Base-by-base conservation (phyloP, 1,284 basidiomycete species). In the Ceratobasidium sp. region DNA sequence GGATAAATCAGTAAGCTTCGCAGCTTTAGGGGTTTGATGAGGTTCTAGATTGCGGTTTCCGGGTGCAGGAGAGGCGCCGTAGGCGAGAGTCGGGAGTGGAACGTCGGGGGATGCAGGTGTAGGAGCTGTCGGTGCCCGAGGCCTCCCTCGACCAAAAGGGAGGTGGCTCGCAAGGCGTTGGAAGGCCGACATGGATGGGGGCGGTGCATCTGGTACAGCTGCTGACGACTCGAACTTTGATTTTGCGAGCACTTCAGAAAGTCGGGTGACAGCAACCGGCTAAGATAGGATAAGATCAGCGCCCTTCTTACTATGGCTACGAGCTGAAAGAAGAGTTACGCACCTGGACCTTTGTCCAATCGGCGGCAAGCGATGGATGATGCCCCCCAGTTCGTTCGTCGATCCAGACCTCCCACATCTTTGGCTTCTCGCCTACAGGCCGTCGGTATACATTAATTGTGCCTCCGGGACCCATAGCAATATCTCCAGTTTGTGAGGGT, bases 401-500 rank as follows among this genome's bases (percentile, higher is more conserved):
- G 26, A 69, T 77, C 67, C 73, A 61, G 45, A 76, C 79, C 76
- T 84, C 82, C 82, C 82, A 83, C 76, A 84, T 76, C 15, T 71
- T 79, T 15, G 83, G 83, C 77, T 81, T 82, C 42, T 82, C 81
- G 13, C 81, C 82, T 23, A 83, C 76, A 67, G 78, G 76, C 39
- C 78, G 71, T 35, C 71, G 45, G 37, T 63, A 75, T 3, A 63
- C 61, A 33, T 53, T 63, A 23, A 75, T 79, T 31, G 77, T 71
- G 71, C 81, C 79, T 68, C 81, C 80, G 26, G 64, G 65, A 47
- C 56, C 63, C 10, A 20, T 63, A 7, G 37, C 49, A 51, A 74
- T 60, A 31, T 56, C 61, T 20, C 15, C 66, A 28, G 65, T 60
- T 31, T 73, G 78, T 33, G 66, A 42, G 0, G 84, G 84, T 37